A percentile compares a stretch with the other conserved stretches of the same genome.
phyloP scores from a whole-genome alignment of 345 rosid species.

The Excoecaria cochinchinensis region DNA sequence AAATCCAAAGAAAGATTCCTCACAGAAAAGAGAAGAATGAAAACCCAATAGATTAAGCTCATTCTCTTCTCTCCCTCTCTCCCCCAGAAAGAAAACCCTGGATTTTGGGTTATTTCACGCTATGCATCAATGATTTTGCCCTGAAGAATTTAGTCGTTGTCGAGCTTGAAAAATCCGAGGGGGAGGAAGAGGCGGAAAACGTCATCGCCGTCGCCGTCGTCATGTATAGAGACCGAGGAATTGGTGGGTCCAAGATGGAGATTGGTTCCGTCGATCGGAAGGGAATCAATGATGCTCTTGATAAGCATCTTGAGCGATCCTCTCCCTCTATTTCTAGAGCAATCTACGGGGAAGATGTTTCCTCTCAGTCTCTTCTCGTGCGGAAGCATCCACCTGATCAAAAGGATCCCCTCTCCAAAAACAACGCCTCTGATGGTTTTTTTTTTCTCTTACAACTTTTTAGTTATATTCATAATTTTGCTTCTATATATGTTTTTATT shows the following conservation, averaged over 20 bases:
- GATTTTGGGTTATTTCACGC: too few species aligned
- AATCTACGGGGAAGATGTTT: slow-evolving; percentile 62
- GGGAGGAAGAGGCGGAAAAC: not conserved
- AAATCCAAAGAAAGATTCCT: too few species aligned
- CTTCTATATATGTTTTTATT: not conserved
- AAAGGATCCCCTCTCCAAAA: slow-evolving; percentile 59
- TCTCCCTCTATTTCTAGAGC: slow-evolving; percentile 71
- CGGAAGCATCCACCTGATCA: slow-evolving; percentile 58
- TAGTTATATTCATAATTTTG: not conserved
- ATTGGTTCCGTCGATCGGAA: slow-evolving; percentile 64
- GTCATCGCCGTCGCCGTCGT: slow-evolving; percentile 8
- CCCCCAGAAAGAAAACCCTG: too few species aligned
- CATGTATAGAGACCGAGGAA: slow-evolving; percentile 55
- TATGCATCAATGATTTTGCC: too few species aligned
- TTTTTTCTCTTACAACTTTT: not conserved
- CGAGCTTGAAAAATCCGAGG: not conserved
- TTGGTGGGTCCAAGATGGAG: slow-evolving; percentile 63
- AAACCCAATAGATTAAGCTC: too few species aligned
- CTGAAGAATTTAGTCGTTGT: too few species aligned
- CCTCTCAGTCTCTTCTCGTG: slow-evolving; percentile 38
- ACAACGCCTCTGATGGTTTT: slow-evolving; percentile 63
- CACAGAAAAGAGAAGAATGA: too few species aligned
- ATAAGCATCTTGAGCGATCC: slow-evolving; percentile 70
- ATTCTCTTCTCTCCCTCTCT: too few species aligned
- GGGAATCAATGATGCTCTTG: slow-evolving; percentile 70